phyloP scores from a whole-genome alignment of 1,284 basidiomycete genomes.

The Hypsizygus ulmarius region DNA sequence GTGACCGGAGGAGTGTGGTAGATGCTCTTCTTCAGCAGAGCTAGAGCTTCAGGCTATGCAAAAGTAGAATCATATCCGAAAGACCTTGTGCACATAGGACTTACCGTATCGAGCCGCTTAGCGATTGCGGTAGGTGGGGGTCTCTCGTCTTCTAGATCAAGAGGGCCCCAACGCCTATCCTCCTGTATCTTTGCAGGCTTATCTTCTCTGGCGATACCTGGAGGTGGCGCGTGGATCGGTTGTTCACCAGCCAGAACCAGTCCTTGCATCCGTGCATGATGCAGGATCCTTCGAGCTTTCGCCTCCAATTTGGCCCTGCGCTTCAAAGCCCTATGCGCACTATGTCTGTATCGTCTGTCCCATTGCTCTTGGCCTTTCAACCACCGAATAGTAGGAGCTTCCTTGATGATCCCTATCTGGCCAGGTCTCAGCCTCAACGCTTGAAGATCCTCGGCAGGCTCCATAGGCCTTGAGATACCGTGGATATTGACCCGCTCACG shows the following conservation, averaged over 20 bases:
- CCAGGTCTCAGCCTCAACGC: conserved; percentile 55
- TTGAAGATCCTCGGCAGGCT: conserved; percentile 55
- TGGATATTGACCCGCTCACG: conserved; percentile 75
- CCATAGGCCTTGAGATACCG: conserved; percentile 69
- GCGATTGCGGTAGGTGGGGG: conserved; percentile 66
- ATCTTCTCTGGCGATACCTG: neutral
- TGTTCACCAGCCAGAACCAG: conserved; percentile 26
- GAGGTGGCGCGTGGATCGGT: neutral
- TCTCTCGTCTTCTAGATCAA: conserved; percentile 55
- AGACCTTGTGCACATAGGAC: conserved; percentile 15
- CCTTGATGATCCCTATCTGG: conserved; percentile 69
- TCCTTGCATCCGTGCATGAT: conserved; percentile 47
- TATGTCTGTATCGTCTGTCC: conserved; percentile 49
- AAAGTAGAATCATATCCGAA: conserved; percentile 1
- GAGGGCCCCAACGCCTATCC: conserved; percentile 50
- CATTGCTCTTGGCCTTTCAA: conserved; percentile 54
- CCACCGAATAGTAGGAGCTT: conserved; percentile 58
- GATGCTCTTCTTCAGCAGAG: conserved; percentile 54
- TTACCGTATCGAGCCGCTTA: conserved; percentile 57
- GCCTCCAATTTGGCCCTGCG: conserved; percentile 38
- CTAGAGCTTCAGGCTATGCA: conserved; percentile 49
- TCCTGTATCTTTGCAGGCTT: conserved; percentile 30
- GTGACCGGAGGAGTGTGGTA: conserved; percentile 56
- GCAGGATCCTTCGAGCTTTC: conserved; percentile 41
- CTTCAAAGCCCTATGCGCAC: conserved; percentile 40